Evolutionary conservation across 441 rosid species (phyloP), one percentile per base, ranked within the genome.

Genomic region (Viola pubescens): DNA sequence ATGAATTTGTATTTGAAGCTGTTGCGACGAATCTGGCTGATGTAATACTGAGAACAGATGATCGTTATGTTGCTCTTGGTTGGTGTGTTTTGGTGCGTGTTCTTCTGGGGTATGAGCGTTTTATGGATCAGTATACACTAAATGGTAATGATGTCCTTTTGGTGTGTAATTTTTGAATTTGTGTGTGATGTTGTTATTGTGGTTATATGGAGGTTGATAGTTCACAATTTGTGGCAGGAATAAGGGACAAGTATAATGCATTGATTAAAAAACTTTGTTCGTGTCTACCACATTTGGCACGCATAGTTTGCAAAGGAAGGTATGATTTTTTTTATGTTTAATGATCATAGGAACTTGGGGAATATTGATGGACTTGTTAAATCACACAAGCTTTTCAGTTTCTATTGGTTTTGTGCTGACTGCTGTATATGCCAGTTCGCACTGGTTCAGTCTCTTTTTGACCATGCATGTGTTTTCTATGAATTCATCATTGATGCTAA

Each of bases 51-150:
- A 79, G 82, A 73, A 87, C 82, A 59, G 87, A 82, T 63, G 98
- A 91, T 46, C 88, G 73, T 14, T 84, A 76, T 64, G 49, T 89
- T 12, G 78, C 80, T 52, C 81, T 89, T 69, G 98, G 97, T n/a
- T 89, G 98, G 98, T 89, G 97, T 73, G 70, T 71, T 13, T 83
- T 91, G 65, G 78, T 87, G n/a, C 87, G 95, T 0, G 47, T 65
- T 44, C 79, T 89, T 59, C 60, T 82, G 62, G 91, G 85, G 64
- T 75, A 66, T 11, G 96, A 83, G 63, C 76, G 50, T 63, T 56
- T 48, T 9, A 66, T 58, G 59, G 85, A 80, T 61, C 87, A 76
- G 42, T 61, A 69, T 61, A 59, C 69, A 16, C 54, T 86, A 64
- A 74, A 75, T 67, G 98, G 97, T 89, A 73, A 74, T 58, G 14